Percentiles rank a stretch among this genome's conserved stretches.
Evolutionary conservation across 2,329 filamentous ascomycete genomes (phyloP).

Genomic region (Fusarium euwallaceae): DNA sequence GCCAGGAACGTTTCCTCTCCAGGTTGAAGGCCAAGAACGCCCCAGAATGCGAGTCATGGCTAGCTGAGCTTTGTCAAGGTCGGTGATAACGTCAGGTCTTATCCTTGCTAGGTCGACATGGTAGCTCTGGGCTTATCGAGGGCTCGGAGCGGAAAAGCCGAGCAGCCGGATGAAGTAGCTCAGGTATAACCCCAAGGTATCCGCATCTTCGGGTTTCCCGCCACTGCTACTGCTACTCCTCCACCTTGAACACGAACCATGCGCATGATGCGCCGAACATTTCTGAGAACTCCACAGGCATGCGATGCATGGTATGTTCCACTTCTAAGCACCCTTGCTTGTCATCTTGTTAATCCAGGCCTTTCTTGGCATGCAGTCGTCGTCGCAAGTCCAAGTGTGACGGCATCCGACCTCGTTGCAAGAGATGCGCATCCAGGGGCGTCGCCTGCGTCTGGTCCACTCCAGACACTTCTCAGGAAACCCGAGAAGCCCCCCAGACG

Average conservation of each 20-base stretch:
- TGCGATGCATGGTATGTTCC: constrained; percentile 14
- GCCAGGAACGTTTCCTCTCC: not conserved
- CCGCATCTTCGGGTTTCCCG: constrained; percentile 1
- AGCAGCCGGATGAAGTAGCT: not conserved
- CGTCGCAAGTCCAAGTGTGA: constrained; percentile 19
- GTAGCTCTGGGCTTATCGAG: not conserved
- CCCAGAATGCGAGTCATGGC: not conserved
- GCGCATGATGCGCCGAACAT: constrained; percentile 3
- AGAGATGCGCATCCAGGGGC: not conserved
- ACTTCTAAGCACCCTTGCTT: not conserved
- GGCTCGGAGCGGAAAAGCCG: not conserved
- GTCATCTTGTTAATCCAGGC: not conserved
- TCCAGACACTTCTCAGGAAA: not conserved
- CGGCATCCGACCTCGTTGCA: constrained; percentile 11
- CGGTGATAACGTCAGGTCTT: not conserved
- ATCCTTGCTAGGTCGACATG: not conserved
- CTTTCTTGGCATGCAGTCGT: not conserved
- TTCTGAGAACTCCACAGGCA: constrained; percentile 12
- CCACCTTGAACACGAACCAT: not conserved
- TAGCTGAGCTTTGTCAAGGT: not conserved
- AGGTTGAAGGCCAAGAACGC: not conserved
- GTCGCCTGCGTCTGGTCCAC: constrained; percentile 10
- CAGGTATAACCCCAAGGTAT: not conserved
- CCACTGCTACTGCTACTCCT: not conserved
- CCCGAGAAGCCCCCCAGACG: not conserved